phyloP scores from a whole-genome alignment of 2,329 filamentous ascomycete species.

The Talaromyces sp. region DNA sequence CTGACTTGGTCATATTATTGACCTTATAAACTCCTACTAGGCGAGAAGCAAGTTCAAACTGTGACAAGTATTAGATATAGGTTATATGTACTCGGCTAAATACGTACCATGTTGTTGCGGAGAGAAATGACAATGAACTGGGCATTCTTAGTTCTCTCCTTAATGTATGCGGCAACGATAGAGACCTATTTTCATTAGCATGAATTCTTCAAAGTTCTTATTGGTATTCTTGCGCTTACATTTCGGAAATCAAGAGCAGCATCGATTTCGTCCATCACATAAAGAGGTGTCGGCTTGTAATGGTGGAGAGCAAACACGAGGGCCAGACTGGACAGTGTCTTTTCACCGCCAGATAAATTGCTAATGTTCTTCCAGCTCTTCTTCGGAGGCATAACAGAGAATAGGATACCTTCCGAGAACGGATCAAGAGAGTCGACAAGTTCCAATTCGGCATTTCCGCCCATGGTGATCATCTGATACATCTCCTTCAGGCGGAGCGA shows the following conservation, averaged over 20 bases:
- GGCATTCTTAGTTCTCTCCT: slow-evolving; percentile 97
- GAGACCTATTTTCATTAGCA: slow-evolving; percentile 59
- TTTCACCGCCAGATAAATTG: slow-evolving; percentile 93
- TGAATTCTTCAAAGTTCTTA: no score
- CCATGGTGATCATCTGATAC: slow-evolving; percentile 99
- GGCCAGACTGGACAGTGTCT: slow-evolving; percentile 88
- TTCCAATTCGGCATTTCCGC: slow-evolving; percentile 94
- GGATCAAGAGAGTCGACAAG: slow-evolving; percentile 94
- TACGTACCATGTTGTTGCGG: slow-evolving; percentile 80
- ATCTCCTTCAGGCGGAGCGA: slow-evolving; percentile 95
- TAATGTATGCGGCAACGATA: slow-evolving; percentile 98
- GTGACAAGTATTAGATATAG: background rate
- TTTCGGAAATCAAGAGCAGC: slow-evolving; percentile 97
- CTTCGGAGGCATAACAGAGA: slow-evolving; percentile 98
- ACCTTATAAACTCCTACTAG: slow-evolving; percentile 99
- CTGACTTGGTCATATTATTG: slow-evolving; percentile 85
- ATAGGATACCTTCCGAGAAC: slow-evolving; percentile 93
- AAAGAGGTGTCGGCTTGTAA: slow-evolving; percentile 94
- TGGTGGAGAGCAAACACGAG: slow-evolving; percentile 98
- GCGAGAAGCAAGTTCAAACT: slow-evolving; percentile 89
- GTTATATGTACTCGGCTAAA: background rate
- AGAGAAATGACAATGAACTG: slow-evolving; percentile 98
- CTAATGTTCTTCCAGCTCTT: slow-evolving; percentile 99
- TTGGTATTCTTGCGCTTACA: slow-evolving; percentile 52
- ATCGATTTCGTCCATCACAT: slow-evolving; percentile 99